phyloP scores from a whole-genome alignment of 352 stramenopile species.

The Globisporangium orthogonon region DNA sequence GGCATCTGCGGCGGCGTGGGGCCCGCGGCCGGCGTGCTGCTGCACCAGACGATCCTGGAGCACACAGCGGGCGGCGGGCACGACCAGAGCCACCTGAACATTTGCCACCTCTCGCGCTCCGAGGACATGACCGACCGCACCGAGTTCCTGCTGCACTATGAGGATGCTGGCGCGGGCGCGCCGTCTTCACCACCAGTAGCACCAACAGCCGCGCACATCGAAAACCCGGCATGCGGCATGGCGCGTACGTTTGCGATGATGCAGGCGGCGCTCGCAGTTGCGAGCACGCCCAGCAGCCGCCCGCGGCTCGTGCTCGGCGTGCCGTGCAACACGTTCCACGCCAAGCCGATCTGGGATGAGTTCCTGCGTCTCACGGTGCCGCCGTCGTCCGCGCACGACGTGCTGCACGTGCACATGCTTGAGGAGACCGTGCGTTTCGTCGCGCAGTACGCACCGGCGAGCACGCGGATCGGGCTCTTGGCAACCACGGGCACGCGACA shows the following conservation, averaged over 20 bases:
- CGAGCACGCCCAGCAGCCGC: slow-evolving; percentile 1
- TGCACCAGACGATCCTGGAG: slow-evolving; percentile 69
- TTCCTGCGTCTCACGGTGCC: slow-evolving; percentile 41
- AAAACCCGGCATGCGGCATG: slow-evolving; percentile 72
- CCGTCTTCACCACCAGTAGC: background rate
- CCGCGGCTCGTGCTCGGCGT: slow-evolving; percentile 51
- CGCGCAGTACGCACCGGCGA: slow-evolving; percentile 29
- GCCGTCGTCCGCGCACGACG: background rate
- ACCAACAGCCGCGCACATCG: slow-evolving; percentile 13
- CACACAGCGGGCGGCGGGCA: slow-evolving; percentile 56
- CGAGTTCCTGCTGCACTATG: slow-evolving; percentile 38
- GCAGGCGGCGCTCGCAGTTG: slow-evolving; percentile 28
- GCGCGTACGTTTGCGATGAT: slow-evolving; percentile 72
- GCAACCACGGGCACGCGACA: slow-evolving; percentile 59
- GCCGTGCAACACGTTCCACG: slow-evolving; percentile 76
- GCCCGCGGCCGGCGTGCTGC: slow-evolving; percentile 54
- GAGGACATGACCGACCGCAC: slow-evolving; percentile 73
- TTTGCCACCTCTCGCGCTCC: slow-evolving; percentile 69
- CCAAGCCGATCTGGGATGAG: slow-evolving; percentile 60
- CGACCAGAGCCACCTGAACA: slow-evolving; percentile 61
- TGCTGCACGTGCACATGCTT: slow-evolving; percentile 57
- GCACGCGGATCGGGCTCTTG: slow-evolving; percentile 49
- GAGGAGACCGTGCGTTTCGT: slow-evolving; percentile 66
- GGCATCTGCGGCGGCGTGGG: slow-evolving; percentile 73
- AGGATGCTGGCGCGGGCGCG: background rate